These are phyloP conservation scores for Coemansia sp. DNA, from an alignment of 192 early-diverging fungal genomes.

Conservation along the genomic window DNA sequence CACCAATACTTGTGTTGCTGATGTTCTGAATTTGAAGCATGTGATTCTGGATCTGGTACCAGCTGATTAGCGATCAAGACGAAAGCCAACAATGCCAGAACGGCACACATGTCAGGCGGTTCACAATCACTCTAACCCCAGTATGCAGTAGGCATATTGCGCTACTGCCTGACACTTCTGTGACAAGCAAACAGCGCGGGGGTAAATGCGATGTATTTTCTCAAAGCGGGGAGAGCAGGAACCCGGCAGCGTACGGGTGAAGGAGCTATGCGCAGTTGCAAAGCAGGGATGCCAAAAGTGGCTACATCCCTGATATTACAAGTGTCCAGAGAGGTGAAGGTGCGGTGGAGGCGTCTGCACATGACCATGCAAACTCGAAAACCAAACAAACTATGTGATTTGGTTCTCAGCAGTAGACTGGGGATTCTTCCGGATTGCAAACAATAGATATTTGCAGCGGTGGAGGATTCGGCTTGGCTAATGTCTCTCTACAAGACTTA, in stretches of 20 bases:
- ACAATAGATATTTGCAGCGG: not conserved
- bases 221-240: not conserved
- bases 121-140: no score
- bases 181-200: constrained; percentile 1
- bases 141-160: not conserved
- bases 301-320: constrained; percentile 3
- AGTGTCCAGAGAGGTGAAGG: not conserved
- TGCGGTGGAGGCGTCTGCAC: constrained; percentile 1
- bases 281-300: not conserved
- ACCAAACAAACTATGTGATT: not conserved
- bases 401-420: not conserved
- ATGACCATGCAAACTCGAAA: not conserved
- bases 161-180: not conserved
- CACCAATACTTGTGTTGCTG: no score
- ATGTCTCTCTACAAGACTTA: not conserved
- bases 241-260: not conserved
- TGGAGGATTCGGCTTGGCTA: not conserved
- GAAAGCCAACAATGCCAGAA: no score
- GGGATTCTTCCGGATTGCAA: not conserved
- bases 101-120: no score
- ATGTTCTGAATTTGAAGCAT: no score
- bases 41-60: no score
- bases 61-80: no score
- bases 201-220: not conserved
- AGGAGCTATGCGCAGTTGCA: not conserved